Evolutionary conservation across 2,329 filamentous ascomycete genomes (phyloP).

Genomic region (Emmonsia crescens): DNA sequence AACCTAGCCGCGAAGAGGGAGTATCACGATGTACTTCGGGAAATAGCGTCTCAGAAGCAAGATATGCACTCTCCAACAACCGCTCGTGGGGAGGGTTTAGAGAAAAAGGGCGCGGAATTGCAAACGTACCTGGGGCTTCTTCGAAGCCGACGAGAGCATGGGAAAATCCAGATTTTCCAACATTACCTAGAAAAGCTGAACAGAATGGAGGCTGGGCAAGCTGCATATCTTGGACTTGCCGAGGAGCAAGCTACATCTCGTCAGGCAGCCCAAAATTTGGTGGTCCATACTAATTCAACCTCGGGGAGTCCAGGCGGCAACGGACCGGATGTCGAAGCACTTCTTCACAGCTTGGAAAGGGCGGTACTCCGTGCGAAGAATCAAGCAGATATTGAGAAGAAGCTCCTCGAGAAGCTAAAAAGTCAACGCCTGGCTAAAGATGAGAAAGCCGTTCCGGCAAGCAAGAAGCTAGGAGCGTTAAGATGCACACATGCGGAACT

Average conservation of each 20-base stretch:
- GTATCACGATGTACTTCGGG: constrained; percentile 25
- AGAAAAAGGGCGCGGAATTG: constrained; percentile 20
- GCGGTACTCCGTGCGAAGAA: constrained; percentile 28
- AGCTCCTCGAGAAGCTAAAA: constrained; percentile 20
- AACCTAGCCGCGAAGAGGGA: constrained; percentile 32
- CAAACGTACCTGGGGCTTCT: constrained; percentile 36
- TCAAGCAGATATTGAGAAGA: constrained; percentile 28
- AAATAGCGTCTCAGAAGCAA: constrained; percentile 22
- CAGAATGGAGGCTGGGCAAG: constrained; percentile 15
- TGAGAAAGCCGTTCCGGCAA: not conserved
- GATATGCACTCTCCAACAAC: constrained; percentile 14
- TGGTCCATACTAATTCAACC: not conserved
- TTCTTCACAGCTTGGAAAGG: constrained; percentile 29
- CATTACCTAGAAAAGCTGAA: constrained; percentile 35
- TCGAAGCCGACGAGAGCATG: constrained; percentile 35
- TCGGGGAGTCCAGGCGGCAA: constrained; percentile 6
- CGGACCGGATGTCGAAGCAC: constrained; percentile 17
- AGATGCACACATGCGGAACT: constrained; percentile 39
- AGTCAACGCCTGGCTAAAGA: not conserved
- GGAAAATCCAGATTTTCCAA: constrained; percentile 38
- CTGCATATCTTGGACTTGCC: constrained; percentile 16
- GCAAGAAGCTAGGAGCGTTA: constrained; percentile 22
- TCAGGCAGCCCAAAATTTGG: not conserved
- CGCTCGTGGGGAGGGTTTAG: constrained; percentile 8
- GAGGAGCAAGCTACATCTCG: constrained; percentile 12